Conservation (phyloP, 2,329 filamentous ascomycete genomes). For the Apiospora arundinis region DNA sequence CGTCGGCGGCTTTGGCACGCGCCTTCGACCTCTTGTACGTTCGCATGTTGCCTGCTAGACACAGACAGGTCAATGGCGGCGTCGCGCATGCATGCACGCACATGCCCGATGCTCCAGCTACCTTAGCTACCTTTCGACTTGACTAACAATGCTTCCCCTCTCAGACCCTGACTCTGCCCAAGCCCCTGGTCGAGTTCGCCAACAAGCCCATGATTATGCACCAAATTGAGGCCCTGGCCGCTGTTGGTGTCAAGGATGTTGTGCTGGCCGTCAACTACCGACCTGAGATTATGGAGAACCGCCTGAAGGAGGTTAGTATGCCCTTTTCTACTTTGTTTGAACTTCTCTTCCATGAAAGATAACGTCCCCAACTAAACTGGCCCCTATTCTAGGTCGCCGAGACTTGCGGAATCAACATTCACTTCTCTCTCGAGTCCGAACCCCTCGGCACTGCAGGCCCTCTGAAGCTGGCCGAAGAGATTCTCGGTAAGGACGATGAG, state of each 20-base stretch:
- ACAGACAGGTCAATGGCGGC: neutral
- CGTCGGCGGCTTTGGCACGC: constrained; percentile 98
- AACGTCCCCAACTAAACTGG: constrained; percentile 18
- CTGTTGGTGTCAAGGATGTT: constrained; percentile 94
- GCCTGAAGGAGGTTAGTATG: constrained; percentile 79
- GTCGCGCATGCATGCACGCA: neutral
- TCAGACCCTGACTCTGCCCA: constrained; percentile 94
- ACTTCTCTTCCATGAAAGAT: neutral
- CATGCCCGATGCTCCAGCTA: neutral
- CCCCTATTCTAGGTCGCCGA: constrained; percentile 74
- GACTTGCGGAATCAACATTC: constrained; percentile 92
- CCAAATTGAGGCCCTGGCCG: constrained; percentile 93
- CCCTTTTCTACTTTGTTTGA: neutral
- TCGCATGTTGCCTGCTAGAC: neutral
- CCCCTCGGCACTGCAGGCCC: constrained; percentile 94
- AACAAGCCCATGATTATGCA: constrained; percentile 99
- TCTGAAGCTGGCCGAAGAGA: constrained; percentile 91
- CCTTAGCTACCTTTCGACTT: neutral
- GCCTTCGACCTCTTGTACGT: constrained; percentile 91
- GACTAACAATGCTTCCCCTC: constrained; percentile 31
- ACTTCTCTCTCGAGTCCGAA: constrained; percentile 96
- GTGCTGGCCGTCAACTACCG: constrained; percentile 99
- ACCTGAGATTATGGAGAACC: constrained; percentile 95
- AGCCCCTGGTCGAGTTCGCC: constrained; percentile 96
- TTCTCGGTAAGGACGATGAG: constrained; percentile 88